Evolutionary conservation across 2,329 filamentous ascomycete species (phyloP).

Genomic region (Ophiostoma sp.): DNA sequence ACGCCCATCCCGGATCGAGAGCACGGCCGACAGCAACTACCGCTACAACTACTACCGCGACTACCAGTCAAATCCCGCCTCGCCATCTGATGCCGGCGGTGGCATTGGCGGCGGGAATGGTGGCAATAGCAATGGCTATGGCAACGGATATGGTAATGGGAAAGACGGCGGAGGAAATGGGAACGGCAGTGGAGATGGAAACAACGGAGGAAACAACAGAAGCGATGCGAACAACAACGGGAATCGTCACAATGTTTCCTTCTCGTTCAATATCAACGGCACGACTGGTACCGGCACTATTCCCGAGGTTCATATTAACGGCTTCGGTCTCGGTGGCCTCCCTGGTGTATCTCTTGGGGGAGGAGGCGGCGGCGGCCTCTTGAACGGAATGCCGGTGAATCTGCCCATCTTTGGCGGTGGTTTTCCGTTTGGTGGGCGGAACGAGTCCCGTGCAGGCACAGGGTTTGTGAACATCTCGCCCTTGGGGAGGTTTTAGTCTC

Average conservation of each 20-base stretch:
- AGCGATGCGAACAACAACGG: not conserved
- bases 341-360: not conserved
- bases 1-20: slow-evolving; percentile 10
- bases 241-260: not conserved
- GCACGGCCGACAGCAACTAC: slow-evolving; percentile 21
- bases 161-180: not conserved
- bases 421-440: slow-evolving; percentile 19
- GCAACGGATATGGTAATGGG: not conserved
- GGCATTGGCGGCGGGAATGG: not conserved
- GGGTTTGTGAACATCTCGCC: slow-evolving; percentile 5
- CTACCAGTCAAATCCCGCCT: slow-evolving; percentile 20
- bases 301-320: not conserved
- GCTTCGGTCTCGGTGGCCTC: not conserved
- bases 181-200: not conserved
- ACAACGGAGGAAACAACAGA: not conserved
- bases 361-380: slow-evolving; percentile 3
- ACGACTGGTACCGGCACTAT: not conserved
- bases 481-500: not conserved
- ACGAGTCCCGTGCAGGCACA: not conserved
- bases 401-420: slow-evolving; percentile 21
- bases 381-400: slow-evolving; percentile 13
- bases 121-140: not conserved
- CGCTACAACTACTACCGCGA: slow-evolving; percentile 23
- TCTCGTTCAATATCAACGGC: not conserved
- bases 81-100: slow-evolving; percentile 17